A percentile compares a stretch with the other conserved stretches of the same genome.
Conservation (phyloP, 2,329 filamentous ascomycete species). For the Alternaria dauci region DNA sequence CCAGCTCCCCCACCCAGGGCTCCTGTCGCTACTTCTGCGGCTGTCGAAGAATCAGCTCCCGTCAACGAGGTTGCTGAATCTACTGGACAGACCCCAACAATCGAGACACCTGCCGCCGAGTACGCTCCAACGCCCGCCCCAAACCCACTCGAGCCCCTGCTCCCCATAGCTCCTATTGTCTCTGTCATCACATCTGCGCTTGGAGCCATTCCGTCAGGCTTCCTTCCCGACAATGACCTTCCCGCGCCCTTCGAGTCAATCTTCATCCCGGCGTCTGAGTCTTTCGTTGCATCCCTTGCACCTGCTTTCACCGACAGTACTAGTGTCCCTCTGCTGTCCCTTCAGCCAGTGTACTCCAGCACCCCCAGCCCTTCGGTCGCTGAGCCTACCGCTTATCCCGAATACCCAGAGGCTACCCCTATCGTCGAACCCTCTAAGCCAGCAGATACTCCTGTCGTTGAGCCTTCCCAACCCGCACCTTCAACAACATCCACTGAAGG, state of each 20-base stretch:
- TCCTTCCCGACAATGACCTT: slow-evolving; percentile 19
- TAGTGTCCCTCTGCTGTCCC: slow-evolving; percentile 8
- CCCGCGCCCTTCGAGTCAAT: slow-evolving; percentile 26
- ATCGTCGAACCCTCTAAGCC: neutral
- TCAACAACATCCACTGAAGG: neutral
- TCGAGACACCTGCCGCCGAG: slow-evolving; percentile 7
- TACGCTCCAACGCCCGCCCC: neutral
- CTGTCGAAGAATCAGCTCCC: neutral
- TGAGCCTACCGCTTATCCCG: slow-evolving; percentile 11
- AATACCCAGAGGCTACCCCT: slow-evolving; percentile 9
- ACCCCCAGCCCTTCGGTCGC: slow-evolving; percentile 20
- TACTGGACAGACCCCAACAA: neutral
- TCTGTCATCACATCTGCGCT: slow-evolving; percentile 21
- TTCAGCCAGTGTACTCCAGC: slow-evolving; percentile 24
- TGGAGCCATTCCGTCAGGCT: slow-evolving; percentile 6
- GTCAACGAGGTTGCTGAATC: slow-evolving; percentile 8
- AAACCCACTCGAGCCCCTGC: neutral
- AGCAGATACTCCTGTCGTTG: too few species aligned
- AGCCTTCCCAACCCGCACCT: neutral
- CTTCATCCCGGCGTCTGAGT: slow-evolving; percentile 23
- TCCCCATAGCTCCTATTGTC: slow-evolving; percentile 20
- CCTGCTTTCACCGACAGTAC: slow-evolving; percentile 29
- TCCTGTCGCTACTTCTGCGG: slow-evolving; percentile 14
- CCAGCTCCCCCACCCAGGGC: slow-evolving; percentile 6
- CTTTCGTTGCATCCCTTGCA: slow-evolving; percentile 24